Evolutionary conservation across 805 yeast genomes (phyloP).

Genomic region (Cyberlindnera saturnus): DNA sequence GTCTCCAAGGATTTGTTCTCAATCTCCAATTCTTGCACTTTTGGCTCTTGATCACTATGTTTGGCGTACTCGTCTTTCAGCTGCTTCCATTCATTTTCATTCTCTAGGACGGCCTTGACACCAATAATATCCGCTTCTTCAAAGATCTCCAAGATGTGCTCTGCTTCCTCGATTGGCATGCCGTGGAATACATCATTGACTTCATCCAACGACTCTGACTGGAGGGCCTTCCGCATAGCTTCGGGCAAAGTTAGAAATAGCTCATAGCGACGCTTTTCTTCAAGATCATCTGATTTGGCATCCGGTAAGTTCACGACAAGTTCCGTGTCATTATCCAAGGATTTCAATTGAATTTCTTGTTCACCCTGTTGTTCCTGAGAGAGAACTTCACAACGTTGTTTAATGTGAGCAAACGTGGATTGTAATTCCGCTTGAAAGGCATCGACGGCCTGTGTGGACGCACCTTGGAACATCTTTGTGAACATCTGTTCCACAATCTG

Average conservation of each 20-base stretch:
- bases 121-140: conserved; percentile 81
- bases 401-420: conserved; percentile 70
- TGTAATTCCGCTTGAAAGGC: conserved; percentile 73
- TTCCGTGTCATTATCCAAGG: conserved; percentile 79
- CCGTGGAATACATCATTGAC: conserved; percentile 78
- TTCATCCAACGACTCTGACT: conserved; percentile 62
- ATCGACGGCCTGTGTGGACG: conserved; percentile 51
- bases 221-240: conserved; percentile 70
- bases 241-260: conserved; percentile 53
- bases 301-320: conserved; percentile 66
- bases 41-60: conserved; percentile 13
- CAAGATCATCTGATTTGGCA: conserved; percentile 39
- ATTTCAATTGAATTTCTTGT: conserved; percentile 71
- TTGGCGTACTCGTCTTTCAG: conserved; percentile 38
- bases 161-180: conserved; percentile 75
- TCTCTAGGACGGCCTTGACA: conserved; percentile 68
- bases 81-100: conserved; percentile 62
- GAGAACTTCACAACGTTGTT: conserved; percentile 65
- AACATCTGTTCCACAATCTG: conserved; percentile 63
- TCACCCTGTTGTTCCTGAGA: conserved; percentile 41
- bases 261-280: conserved; percentile 39
- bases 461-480: conserved; percentile 40
- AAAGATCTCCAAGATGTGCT: conserved; percentile 62
- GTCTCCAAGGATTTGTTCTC: conserved; percentile 16
- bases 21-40: conserved; percentile 9